Conservation (phyloP, 805 yeast genomes). For the Myxozyma sirexii region DNA sequence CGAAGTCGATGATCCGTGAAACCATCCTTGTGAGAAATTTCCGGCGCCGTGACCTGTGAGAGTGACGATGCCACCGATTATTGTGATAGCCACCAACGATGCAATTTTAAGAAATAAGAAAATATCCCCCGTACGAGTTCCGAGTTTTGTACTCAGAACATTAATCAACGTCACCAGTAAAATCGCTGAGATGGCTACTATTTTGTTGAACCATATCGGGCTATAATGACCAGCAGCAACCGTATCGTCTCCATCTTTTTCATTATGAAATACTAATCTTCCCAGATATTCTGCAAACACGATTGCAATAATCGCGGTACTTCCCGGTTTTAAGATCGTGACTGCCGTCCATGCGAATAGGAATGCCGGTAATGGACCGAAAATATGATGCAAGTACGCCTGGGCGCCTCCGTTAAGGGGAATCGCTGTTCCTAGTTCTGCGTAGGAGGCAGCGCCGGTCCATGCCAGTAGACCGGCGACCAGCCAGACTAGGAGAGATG, state of each 20-base stretch:
- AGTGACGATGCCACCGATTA: constrained; percentile 40
- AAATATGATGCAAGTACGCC: constrained; percentile 45
- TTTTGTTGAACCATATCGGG: constrained; percentile 40
- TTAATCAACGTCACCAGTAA: constrained; percentile 38
- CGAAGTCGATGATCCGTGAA: constrained; percentile 38
- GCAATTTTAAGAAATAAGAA: constrained; percentile 44
- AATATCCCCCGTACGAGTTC: constrained; percentile 42
- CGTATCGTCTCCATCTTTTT: constrained; percentile 17
- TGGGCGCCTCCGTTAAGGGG: constrained; percentile 49
- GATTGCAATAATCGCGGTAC: constrained; percentile 47
- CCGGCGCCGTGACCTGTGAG: constrained; percentile 33
- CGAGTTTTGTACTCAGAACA: constrained; percentile 39
- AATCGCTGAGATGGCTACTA: constrained; percentile 41
- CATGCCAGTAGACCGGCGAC: constrained; percentile 48
- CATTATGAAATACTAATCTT: constrained; percentile 28
- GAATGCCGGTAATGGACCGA: constrained; percentile 45
- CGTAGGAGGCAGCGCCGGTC: constrained; percentile 50
- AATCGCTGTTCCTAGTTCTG: constrained; percentile 47
- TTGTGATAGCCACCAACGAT: constrained; percentile 39
- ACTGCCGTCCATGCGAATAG: constrained; percentile 47
- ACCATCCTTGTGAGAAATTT: constrained; percentile 37
- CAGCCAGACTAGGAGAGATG: constrained; percentile 45
- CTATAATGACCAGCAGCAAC: constrained; percentile 21
- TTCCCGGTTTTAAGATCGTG: constrained; percentile 47
- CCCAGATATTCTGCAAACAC: constrained; percentile 47